Conservation (phyloP, 768 basidiomycete species). For the Boletus speciosus region DNA sequence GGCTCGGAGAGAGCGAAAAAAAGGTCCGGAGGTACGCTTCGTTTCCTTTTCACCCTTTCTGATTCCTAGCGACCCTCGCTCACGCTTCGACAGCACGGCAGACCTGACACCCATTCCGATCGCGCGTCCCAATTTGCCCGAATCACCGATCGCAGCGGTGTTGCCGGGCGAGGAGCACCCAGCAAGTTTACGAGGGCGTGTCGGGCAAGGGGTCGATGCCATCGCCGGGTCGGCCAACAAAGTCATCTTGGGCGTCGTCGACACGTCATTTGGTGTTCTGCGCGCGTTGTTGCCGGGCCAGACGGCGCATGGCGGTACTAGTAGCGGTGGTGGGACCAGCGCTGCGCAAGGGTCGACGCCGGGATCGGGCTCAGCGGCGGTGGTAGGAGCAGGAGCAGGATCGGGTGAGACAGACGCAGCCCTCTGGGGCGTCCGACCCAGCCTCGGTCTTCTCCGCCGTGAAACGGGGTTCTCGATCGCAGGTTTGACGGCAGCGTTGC, state of each 20-base stretch:
- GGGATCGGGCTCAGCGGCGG: neutral
- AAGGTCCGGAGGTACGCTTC: slow-evolving; percentile 51
- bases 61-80: neutral
- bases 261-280: slow-evolving; percentile 85
- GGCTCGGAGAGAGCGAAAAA: slow-evolving; percentile 57
- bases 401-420: slow-evolving; percentile 5
- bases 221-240: slow-evolving; percentile 81
- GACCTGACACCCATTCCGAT: slow-evolving; percentile 82
- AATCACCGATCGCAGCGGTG: slow-evolving; percentile 36
- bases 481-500: slow-evolving; percentile 63
- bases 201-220: slow-evolving; percentile 76
- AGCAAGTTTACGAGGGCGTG: slow-evolving; percentile 64
- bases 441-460: slow-evolving; percentile 67
- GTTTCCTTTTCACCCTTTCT: too few relatives aligned
- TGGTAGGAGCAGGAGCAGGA: neutral
- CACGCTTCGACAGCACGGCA: slow-evolving; percentile 49
- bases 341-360: slow-evolving; percentile 12
- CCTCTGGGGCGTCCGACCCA: slow-evolving; percentile 37
- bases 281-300: slow-evolving; percentile 65
- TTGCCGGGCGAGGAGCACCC: slow-evolving; percentile 47
- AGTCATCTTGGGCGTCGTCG: slow-evolving; percentile 80
- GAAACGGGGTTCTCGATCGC: slow-evolving; percentile 84
- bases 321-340: slow-evolving; percentile 8
- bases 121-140: slow-evolving; percentile 45
- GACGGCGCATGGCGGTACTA: neutral